phyloP scores from a whole-genome alignment of 371 early-diverging fungal species.

The Mortierella sp. region DNA sequence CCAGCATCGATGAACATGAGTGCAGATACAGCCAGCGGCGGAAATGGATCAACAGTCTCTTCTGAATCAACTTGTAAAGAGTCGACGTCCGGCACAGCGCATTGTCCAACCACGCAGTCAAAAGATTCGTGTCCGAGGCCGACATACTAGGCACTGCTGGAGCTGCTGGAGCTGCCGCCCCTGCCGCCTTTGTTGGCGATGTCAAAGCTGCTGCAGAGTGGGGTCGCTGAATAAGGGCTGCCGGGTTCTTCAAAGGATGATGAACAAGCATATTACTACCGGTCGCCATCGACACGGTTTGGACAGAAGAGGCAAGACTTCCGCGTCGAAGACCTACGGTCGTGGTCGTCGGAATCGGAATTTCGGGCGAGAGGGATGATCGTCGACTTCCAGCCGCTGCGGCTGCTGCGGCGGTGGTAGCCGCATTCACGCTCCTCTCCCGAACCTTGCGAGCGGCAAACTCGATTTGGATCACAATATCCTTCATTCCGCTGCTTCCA shows the following conservation, averaged over 20 bases:
- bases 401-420: not conserved
- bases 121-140: slow-evolving; percentile 35
- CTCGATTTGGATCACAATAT: slow-evolving; percentile 57
- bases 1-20: slow-evolving; percentile 48
- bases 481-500: slow-evolving; percentile 50
- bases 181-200: slow-evolving; percentile 3
- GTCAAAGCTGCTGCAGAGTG: not conserved
- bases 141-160: slow-evolving; percentile 12
- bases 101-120: slow-evolving; percentile 53
- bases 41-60: slow-evolving; percentile 53
- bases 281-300: not conserved
- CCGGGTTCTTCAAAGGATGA: not conserved
- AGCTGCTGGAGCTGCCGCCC: not conserved
- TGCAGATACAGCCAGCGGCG: slow-evolving; percentile 57
- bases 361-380: slow-evolving; percentile 21
- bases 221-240: not conserved
- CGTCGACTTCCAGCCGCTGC: slow-evolving; percentile 17
- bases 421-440: slow-evolving; percentile 33
- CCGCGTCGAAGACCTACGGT: slow-evolving; percentile 15
- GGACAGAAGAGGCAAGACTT: slow-evolving; percentile 12
- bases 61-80: slow-evolving; percentile 46
- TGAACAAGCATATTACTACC: not conserved
- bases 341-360: slow-evolving; percentile 11
- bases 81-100: slow-evolving; percentile 45
- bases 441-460: slow-evolving; percentile 54